Conservation (phyloP, 495 filamentous ascomycete genomes). For the Hypoxylon lenormandii region DNA sequence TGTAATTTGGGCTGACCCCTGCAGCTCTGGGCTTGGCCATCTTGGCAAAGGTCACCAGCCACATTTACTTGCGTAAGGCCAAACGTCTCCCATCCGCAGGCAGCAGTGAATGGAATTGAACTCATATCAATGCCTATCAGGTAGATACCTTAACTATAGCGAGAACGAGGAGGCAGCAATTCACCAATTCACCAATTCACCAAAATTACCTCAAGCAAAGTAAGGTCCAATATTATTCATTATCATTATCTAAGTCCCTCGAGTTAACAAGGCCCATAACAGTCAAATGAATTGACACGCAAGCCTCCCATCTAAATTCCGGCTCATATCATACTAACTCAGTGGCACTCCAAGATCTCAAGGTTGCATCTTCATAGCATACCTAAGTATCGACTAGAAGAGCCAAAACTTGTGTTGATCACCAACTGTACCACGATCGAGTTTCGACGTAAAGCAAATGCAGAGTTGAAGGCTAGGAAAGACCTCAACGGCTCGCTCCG, state of each 20-base stretch:
- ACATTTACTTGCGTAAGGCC: slow-evolving; percentile 55
- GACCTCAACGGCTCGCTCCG: background rate
- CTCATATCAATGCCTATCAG: too few relatives aligned
- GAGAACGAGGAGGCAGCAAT: too few relatives aligned
- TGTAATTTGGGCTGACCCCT: slow-evolving; percentile 43
- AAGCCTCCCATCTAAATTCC: too few relatives aligned
- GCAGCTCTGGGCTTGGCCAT: slow-evolving; percentile 17
- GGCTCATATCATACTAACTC: too few relatives aligned
- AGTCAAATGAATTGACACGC: too few relatives aligned
- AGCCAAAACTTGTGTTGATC: background rate
- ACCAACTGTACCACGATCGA: background rate
- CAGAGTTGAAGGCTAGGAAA: background rate
- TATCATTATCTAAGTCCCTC: slow-evolving; percentile 22
- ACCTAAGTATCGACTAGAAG: slow-evolving; percentile 2
- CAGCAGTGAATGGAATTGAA: background rate
- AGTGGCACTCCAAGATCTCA: too few relatives aligned
- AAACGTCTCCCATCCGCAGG: slow-evolving; percentile 23
- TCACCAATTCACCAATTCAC: too few relatives aligned
- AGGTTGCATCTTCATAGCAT: too few relatives aligned
- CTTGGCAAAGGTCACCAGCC: slow-evolving; percentile 50
- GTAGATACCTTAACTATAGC: too few relatives aligned
- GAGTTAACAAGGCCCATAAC: too few relatives aligned
- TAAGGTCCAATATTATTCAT: slow-evolving; percentile 22
- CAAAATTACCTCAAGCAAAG: background rate
- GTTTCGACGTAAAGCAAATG: background rate